Conservation (phyloP, 345 rosid genomes). For the Acer campestre region DNA sequence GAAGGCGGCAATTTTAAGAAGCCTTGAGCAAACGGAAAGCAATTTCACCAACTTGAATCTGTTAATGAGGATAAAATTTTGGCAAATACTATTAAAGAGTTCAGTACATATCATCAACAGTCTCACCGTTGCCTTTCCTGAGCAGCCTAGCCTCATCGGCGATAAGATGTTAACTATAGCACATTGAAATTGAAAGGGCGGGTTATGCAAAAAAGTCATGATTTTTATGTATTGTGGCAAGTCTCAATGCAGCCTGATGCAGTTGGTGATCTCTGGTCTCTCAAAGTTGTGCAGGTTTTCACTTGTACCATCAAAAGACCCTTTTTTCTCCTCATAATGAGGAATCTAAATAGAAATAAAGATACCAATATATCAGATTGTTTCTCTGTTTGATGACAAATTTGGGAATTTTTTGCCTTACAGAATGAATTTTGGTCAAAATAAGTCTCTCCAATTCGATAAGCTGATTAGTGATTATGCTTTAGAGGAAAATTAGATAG, state of each 20-base stretch:
- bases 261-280: not conserved
- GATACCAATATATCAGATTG: no score
- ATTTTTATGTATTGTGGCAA: not conserved
- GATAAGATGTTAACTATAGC: not conserved
- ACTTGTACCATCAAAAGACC: no score
- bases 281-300: no score
- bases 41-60: not conserved
- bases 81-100: not conserved
- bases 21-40: not conserved
- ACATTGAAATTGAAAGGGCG: not conserved
- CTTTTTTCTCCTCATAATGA: no score
- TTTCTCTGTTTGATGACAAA: no score
- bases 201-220: not conserved
- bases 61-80: constrained; percentile 10
- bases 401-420: no score
- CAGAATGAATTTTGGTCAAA: no score
- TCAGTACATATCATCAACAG: not conserved
- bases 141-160: not conserved
- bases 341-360: no score
- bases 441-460: no score
- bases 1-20: constrained; percentile 2
- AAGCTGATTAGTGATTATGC: no score
- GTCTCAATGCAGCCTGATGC: not conserved
- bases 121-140: not conserved
- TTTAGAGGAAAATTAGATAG: not conserved